Conservation (phyloP, 192 early-diverging fungal species). For the Coemansia reversa region DNA sequence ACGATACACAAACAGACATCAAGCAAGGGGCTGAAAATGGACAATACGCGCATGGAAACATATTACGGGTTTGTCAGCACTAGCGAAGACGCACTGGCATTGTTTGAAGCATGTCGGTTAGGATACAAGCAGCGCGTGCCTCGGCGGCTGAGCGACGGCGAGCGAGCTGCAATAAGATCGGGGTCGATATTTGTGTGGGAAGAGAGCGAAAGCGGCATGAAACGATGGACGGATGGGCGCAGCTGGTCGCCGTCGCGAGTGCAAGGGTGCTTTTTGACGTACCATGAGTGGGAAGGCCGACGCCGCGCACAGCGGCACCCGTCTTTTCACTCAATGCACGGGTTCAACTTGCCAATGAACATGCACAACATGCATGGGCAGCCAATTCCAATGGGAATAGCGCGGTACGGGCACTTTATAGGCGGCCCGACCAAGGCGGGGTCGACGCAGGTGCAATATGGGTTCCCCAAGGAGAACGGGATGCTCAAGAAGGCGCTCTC, state of each 20-base stretch:
- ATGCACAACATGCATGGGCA: slow-evolving; percentile 39
- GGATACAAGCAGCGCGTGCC: slow-evolving; percentile 74
- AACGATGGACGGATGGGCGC: slow-evolving; percentile 90
- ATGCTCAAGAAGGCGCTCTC: slow-evolving; percentile 88
- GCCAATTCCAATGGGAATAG: slow-evolving; percentile 52
- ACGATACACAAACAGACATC: slow-evolving; percentile 1
- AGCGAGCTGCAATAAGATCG: slow-evolving; percentile 76
- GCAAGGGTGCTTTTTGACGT: slow-evolving; percentile 84
- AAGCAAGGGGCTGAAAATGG: slow-evolving; percentile 19
- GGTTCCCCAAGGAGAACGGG: slow-evolving; percentile 70
- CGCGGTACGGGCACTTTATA: slow-evolving; percentile 55
- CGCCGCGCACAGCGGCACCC: slow-evolving; percentile 56
- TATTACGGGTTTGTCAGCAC: slow-evolving; percentile 84
- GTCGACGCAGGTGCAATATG: slow-evolving; percentile 54
- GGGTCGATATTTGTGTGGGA: slow-evolving; percentile 91
- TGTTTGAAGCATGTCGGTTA: slow-evolving; percentile 87
- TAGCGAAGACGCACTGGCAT: slow-evolving; percentile 80
- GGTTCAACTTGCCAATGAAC: slow-evolving; percentile 34
- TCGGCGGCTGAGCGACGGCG: slow-evolving; percentile 77
- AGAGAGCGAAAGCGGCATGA: slow-evolving; percentile 87
- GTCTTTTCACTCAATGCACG: slow-evolving; percentile 46
- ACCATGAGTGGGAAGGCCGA: slow-evolving; percentile 78
- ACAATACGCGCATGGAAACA: slow-evolving; percentile 67
- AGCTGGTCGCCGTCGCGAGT: slow-evolving; percentile 88
- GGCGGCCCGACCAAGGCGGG: slow-evolving; percentile 55